Evolutionary conservation across 2,329 filamentous ascomycete genomes (phyloP).

Genomic region (Aspergillus ustus): DNA sequence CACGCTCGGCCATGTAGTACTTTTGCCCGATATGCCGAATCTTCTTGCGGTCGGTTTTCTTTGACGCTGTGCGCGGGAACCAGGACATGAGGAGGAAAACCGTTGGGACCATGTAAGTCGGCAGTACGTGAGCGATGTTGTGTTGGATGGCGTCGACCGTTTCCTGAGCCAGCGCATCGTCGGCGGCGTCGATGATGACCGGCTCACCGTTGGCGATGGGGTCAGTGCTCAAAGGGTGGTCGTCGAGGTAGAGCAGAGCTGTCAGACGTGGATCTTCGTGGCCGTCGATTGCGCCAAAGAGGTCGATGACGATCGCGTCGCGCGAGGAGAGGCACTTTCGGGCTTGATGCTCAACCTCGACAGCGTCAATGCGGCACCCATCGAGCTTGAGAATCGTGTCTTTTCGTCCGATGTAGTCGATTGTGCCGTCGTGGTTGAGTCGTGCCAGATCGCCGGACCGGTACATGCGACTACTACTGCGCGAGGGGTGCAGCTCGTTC

Average conservation of each 20-base stretch:
- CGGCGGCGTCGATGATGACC: not conserved
- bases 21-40: not conserved
- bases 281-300: not conserved
- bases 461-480: not conserved
- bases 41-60: conserved; percentile 5
- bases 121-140: not conserved
- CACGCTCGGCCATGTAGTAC: not conserved
- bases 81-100: not conserved
- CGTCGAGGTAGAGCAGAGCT: not conserved
- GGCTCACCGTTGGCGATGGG: not conserved
- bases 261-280: not conserved
- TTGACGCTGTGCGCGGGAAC: not conserved
- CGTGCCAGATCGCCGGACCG: conserved; percentile 12
- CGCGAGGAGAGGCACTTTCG: not conserved
- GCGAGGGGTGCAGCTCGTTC: not conserved
- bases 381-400: conserved; percentile 12
- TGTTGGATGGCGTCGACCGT: not conserved
- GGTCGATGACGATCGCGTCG: not conserved
- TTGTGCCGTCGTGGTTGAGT: not conserved
- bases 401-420: conserved; percentile 15
- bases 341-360: conserved; percentile 10
- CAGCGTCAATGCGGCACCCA: conserved; percentile 9
- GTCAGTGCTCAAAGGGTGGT: not conserved
- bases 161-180: not conserved
- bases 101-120: conserved; percentile 8